Conservation (phyloP, 2,329 filamentous ascomycete genomes). For the Fusarium hainanense region DNA sequence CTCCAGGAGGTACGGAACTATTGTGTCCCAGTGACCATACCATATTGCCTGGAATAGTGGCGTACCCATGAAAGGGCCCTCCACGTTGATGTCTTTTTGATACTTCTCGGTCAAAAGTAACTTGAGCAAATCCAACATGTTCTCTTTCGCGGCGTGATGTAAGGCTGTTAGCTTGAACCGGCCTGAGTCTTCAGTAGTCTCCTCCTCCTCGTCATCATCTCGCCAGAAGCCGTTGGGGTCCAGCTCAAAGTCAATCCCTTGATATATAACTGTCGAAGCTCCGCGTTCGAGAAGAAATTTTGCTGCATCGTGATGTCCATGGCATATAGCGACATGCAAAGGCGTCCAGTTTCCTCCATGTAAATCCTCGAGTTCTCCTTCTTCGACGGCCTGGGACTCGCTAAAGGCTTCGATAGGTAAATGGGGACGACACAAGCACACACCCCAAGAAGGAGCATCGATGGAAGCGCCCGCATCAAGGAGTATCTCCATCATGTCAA, state of each 20-base stretch:
- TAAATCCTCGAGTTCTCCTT: constrained; percentile 44
- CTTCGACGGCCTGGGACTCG: constrained; percentile 42
- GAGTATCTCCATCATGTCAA: constrained; percentile 43
- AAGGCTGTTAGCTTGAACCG: constrained; percentile 42
- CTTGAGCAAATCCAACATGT: constrained; percentile 36
- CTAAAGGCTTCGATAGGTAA: constrained; percentile 43
- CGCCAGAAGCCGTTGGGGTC: constrained; percentile 34
- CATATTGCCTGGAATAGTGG: constrained; percentile 45
- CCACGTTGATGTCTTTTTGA: constrained; percentile 36
- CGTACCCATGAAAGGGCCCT: constrained; percentile 45
- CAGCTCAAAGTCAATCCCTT: constrained; percentile 43
- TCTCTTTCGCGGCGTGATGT: constrained; percentile 42
- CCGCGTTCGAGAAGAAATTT: constrained; percentile 41
- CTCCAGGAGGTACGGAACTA: constrained; percentile 43
- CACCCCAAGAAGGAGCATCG: constrained; percentile 43
- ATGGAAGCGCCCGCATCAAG: constrained; percentile 41
- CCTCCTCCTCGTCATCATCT: constrained; percentile 29
- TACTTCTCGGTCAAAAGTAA: constrained; percentile 35
- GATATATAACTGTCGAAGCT: constrained; percentile 42
- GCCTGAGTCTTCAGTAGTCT: constrained; percentile 28
- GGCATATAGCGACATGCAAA: constrained; percentile 45
- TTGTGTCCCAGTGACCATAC: constrained; percentile 43
- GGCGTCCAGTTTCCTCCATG: constrained; percentile 47
- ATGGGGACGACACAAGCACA: constrained; percentile 45
- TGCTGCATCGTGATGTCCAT: constrained; percentile 40